Percentiles rank a stretch among this genome's conserved stretches.
Conservation (phyloP, 352 stramenopile genomes). For the Phytophthora tentaculata region DNA sequence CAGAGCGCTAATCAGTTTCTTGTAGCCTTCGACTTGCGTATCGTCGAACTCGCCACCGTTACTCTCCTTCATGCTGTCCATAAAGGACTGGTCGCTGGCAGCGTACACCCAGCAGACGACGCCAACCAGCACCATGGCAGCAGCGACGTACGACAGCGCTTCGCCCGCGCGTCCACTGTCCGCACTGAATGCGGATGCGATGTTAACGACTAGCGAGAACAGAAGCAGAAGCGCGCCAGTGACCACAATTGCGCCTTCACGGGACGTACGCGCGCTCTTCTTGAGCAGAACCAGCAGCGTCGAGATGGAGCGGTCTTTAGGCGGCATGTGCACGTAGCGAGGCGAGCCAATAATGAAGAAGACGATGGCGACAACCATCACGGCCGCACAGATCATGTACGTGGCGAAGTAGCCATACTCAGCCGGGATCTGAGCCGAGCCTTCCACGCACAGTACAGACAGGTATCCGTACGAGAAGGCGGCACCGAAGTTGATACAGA, state of each 20-base stretch:
- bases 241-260: conserved; percentile 39
- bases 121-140: conserved; percentile 43
- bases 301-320: conserved; percentile 60
- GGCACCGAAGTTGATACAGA: conserved; percentile 91
- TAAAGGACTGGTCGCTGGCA: conserved; percentile 55
- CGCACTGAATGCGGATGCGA: conserved; percentile 58
- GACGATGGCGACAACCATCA: conserved; percentile 82
- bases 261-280: conserved; percentile 23
- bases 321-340: conserved; percentile 65
- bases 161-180: conserved; percentile 34
- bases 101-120: conserved; percentile 77
- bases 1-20: conserved; percentile 84
- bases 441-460: conserved; percentile 89
- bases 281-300: conserved; percentile 54
- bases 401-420: conserved; percentile 92
- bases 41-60: conserved; percentile 78
- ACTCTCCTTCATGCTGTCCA: conserved; percentile 61
- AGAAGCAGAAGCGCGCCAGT: conserved; percentile 35
- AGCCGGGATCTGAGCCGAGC: conserved; percentile 65
- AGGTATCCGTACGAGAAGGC: conserved; percentile 93
- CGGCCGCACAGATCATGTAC: conserved; percentile 80
- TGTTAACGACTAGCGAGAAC: conserved; percentile 54
- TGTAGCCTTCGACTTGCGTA: conserved; percentile 66
- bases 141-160: conserved; percentile 56
- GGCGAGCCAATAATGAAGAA: conserved; percentile 65